Conservation (phyloP, 805 yeast genomes). For the Starmera amethionina region DNA sequence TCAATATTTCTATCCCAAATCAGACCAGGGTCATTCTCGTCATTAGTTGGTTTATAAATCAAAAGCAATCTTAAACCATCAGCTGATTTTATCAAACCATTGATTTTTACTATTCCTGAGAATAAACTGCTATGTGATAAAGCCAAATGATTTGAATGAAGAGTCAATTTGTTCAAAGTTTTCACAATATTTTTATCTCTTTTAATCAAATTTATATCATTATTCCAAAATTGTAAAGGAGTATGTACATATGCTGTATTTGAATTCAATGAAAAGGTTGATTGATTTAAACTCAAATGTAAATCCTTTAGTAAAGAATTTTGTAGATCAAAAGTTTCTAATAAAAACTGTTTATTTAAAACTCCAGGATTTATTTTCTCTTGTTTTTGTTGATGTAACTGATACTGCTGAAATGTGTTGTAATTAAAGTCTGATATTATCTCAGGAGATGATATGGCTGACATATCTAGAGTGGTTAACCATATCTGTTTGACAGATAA, state of each 20-base stretch:
- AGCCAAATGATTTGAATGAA: slow-evolving; percentile 1
- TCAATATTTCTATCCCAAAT: slow-evolving; percentile 24
- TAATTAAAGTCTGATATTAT: too few species aligned
- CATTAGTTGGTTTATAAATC: slow-evolving; percentile 14
- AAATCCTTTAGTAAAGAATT: slow-evolving; percentile 18
- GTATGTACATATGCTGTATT: slow-evolving; percentile 22
- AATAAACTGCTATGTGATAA: slow-evolving; percentile 21
- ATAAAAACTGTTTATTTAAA: slow-evolving; percentile 26
- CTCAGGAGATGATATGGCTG: background rate
- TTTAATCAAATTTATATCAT: slow-evolving; percentile 17
- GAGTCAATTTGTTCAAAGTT: slow-evolving; percentile 27
- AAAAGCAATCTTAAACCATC: slow-evolving; percentile 27
- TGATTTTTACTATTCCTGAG: slow-evolving; percentile 29
- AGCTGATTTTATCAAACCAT: slow-evolving; percentile 34
- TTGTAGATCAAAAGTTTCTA: slow-evolving; percentile 27
- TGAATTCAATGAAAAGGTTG: background rate
- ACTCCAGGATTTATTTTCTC: slow-evolving; percentile 14
- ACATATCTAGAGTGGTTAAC: slow-evolving; percentile 3
- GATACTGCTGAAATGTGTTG: slow-evolving; percentile 1
- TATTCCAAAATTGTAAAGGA: slow-evolving; percentile 35
- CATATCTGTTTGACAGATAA: slow-evolving; percentile 16
- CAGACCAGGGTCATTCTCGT: slow-evolving; percentile 11
- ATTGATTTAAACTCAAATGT: slow-evolving; percentile 1
- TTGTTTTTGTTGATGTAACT: background rate
- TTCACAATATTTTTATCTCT: slow-evolving; percentile 26